Percentiles rank a stretch among this genome's conserved stretches.
phyloP scores from a whole-genome alignment of 169 alveolate genomes.

The Plasmodium coatneyi region DNA sequence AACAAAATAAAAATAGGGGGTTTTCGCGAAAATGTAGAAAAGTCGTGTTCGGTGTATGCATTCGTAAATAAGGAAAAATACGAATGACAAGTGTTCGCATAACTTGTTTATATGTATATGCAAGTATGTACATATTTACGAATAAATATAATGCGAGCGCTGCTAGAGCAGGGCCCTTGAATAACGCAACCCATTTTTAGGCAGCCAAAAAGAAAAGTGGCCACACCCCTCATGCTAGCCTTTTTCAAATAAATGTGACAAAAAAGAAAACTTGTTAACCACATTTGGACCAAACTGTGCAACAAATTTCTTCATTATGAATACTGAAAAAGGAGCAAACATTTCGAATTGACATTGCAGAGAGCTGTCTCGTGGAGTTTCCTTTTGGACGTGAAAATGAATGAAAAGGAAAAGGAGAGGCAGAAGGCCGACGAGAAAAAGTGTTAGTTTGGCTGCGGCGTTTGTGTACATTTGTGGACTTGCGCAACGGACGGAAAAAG shows the following conservation, averaged over 20 bases:
- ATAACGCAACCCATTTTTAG: background rate
- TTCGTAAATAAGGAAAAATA: background rate
- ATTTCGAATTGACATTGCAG: background rate
- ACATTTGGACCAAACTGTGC: background rate
- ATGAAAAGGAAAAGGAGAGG: conserved; percentile 16
- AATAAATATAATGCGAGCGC: background rate
- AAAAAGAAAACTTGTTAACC: background rate
- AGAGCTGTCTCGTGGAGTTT: conserved; percentile 2
- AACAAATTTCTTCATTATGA: background rate
- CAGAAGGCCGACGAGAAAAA: conserved; percentile 10
- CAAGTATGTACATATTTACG: background rate
- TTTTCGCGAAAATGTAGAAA: background rate
- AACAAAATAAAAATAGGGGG: background rate
- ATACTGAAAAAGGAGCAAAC: background rate
- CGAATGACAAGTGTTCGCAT: background rate
- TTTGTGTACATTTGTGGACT: background rate
- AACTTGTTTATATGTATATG: background rate
- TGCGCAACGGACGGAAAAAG: background rate
- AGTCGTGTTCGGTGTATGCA: background rate
- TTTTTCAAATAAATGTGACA: background rate
- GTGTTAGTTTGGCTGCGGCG: background rate
- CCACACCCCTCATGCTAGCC: background rate
- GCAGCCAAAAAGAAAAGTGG: background rate
- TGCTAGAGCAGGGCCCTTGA: background rate
- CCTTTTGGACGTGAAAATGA: conserved; percentile 10